Evolutionary conservation across 2,329 filamentous ascomycete genomes (phyloP), one percentile per base, ranked within the genome.

Genomic region (Dactylellina leptospora): DNA sequence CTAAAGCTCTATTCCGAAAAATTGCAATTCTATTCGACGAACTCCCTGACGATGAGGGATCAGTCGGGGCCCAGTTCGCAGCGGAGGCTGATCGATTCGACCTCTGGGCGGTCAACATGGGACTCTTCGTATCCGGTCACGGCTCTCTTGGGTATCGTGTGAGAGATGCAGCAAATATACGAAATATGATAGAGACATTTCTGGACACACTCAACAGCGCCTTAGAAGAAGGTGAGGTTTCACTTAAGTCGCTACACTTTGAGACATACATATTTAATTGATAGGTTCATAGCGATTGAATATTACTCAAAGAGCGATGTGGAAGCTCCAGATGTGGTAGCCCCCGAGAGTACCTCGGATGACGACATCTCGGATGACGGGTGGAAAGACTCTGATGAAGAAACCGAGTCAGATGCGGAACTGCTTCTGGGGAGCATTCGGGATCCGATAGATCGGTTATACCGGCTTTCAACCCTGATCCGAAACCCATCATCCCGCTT

Each of bases 111-210:
- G 58, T 71, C 0, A 71, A 61, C 33, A 33, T 71, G 58, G 66
- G 66, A 1, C 58, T 71, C n/a, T 71, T 71, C 45, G 66, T 71
- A 11, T 44, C 66, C 5, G 66, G 66, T 20, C 66, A 71, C 23
- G 66, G 66, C 18, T 71, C 66, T 53, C 50, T 71, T n/a, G 66
- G 63, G 48, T 71, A 71, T 38, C 56, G 66, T 10, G 66, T 71
- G 2, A 42, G 66, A 40, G 66, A 58, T n/a, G 58, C 66, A 4
- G 56, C 53, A 22, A 71, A 71, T 40, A 56, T 71, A 2, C 48
- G n/a, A 13, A 25, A 40, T 18, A 62, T 62, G 44, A 4, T 71
- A 1, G 28, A 33, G 36, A 50, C 22, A 2, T 58, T 71, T 27
- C 11, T 71, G 6, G 33, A 44, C 1, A 51, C 42, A 3, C 28